Conservation (phyloP, 768 basidiomycete species). For the Tephrocybe sp. region DNA sequence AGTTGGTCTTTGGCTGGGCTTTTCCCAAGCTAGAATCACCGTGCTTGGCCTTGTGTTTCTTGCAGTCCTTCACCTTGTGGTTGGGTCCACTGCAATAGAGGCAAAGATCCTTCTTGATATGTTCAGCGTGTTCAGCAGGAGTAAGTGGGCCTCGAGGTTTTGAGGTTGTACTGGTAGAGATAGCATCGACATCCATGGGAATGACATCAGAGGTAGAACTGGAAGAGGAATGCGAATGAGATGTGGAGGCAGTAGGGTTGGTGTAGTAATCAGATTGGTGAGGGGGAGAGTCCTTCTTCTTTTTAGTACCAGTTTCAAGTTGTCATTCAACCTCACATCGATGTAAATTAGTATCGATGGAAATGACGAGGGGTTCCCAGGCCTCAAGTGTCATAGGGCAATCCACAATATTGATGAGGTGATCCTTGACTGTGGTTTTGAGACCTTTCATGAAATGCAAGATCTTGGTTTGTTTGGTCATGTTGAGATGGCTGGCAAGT, state of each 20-base stretch:
- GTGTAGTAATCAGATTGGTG: no score
- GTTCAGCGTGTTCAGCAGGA: slow-evolving; percentile 24
- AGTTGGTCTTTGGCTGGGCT: slow-evolving; percentile 26
- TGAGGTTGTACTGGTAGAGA: slow-evolving; percentile 15
- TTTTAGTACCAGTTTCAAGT: not conserved
- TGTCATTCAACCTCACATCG: slow-evolving; percentile 14
- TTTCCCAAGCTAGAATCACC: no score
- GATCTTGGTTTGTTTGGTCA: slow-evolving; percentile 28
- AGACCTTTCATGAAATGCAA: slow-evolving; percentile 26
- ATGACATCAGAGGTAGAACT: no score
- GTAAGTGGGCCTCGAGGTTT: slow-evolving; percentile 21
- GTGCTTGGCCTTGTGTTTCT: slow-evolving; percentile 15
- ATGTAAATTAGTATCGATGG: slow-evolving; percentile 28
- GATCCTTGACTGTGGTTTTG: slow-evolving; percentile 26
- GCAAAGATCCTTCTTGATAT: no score
- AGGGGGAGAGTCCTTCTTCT: no score
- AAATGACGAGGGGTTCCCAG: slow-evolving; percentile 19
- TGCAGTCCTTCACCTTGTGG: slow-evolving; percentile 29
- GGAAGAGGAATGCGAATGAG: no score
- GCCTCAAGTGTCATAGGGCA: slow-evolving; percentile 18
- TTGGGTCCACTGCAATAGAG: slow-evolving; percentile 27
- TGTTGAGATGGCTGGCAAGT: slow-evolving; percentile 22
- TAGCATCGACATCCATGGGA: no score
- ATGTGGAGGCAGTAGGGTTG: slow-evolving; percentile 3
- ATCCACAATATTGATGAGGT: slow-evolving; percentile 15